These are phyloP conservation scores for Pseudozyma thailandica DNA, from an alignment of 1,284 basidiomycete species.

Conservation along the genomic window DNA sequence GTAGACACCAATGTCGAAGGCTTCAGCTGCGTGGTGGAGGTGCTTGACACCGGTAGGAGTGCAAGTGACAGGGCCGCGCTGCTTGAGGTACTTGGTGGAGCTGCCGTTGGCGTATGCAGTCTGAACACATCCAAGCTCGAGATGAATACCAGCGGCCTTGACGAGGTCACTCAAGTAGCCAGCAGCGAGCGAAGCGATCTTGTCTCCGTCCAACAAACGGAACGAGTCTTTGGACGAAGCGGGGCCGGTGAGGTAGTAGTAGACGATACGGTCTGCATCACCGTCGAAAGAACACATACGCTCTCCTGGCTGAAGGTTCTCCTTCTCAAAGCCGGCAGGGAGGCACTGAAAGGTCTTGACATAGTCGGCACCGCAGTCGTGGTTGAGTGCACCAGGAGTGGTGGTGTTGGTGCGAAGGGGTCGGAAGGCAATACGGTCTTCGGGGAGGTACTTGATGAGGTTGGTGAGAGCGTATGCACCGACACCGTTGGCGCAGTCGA, in stretches of 20 bases:
- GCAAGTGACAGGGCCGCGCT: slow-evolving; percentile 88
- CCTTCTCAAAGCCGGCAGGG: slow-evolving; percentile 61
- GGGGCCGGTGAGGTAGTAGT: slow-evolving; percentile 76
- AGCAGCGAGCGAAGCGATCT: slow-evolving; percentile 93
- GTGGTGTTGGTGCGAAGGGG: slow-evolving; percentile 68
- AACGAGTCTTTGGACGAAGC: slow-evolving; percentile 78
- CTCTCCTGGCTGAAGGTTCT: slow-evolving; percentile 71
- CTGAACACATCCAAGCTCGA: slow-evolving; percentile 78
- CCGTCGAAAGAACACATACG: slow-evolving; percentile 94
- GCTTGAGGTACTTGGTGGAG: slow-evolving; percentile 80
- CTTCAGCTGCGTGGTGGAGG: slow-evolving; percentile 94
- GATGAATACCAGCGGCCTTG: slow-evolving; percentile 67
- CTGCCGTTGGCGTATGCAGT: slow-evolving; percentile 99
- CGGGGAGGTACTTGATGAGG: slow-evolving; percentile 59
- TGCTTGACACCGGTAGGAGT: slow-evolving; percentile 98
- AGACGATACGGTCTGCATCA: slow-evolving; percentile 96
- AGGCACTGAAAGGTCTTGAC: slow-evolving; percentile 80
- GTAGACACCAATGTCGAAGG: slow-evolving; percentile 94
- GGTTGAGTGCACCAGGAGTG: slow-evolving; percentile 81
- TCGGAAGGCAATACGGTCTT: slow-evolving; percentile 49
- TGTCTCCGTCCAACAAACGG: slow-evolving; percentile 96
- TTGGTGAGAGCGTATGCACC: slow-evolving; percentile 73
- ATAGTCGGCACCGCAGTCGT: slow-evolving; percentile 90
- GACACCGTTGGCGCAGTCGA: slow-evolving; percentile 98
- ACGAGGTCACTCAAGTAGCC: slow-evolving; percentile 92